Percentiles rank a stretch among this genome's conserved stretches.
These are phyloP conservation scores for Casuarina glauca DNA, from an alignment of 306 rosid genomes.

Conservation along the genomic window DNA sequence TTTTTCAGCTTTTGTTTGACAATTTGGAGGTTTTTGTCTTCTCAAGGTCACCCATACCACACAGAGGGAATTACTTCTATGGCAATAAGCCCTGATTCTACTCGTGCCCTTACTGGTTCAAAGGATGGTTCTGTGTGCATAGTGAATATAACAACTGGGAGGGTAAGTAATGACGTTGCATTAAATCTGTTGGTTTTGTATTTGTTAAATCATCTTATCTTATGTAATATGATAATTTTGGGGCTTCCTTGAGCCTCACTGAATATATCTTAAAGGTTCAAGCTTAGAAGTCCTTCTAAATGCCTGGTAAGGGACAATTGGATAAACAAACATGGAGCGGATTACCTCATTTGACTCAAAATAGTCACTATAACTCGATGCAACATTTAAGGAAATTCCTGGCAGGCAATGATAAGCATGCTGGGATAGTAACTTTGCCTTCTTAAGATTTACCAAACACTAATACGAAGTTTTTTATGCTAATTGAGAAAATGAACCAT, in stretches of 20 bases:
- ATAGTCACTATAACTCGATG: not conserved
- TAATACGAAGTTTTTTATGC: not conserved
- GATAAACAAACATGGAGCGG: slow-evolving; percentile 3
- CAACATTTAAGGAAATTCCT: not conserved
- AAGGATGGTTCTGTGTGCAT: slow-evolving; percentile 75
- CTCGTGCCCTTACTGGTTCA: slow-evolving; percentile 78
- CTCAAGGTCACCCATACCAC: slow-evolving; percentile 84
- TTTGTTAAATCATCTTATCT: slow-evolving; percentile 19
- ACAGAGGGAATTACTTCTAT: slow-evolving; percentile 76
- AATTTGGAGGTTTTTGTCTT: slow-evolving; percentile 19
- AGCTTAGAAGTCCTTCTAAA: slow-evolving; percentile 7
- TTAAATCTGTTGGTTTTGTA: slow-evolving; percentile 19
- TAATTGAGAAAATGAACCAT: too few species aligned
- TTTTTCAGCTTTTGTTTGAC: slow-evolving; percentile 6
- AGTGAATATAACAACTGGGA: slow-evolving; percentile 77
- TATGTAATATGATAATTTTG: slow-evolving; percentile 1
- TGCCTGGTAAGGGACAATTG: slow-evolving; percentile 3
- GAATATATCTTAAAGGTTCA: not conserved
- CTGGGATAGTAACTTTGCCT: not conserved
- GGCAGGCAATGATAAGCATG: not conserved
- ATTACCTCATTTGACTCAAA: not conserved
- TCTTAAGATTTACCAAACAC: not conserved
- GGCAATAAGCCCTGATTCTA: slow-evolving; percentile 72
- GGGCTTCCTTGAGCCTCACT: slow-evolving; percentile 11
- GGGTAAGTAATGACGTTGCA: slow-evolving; percentile 45